A percentile compares a stretch with the other conserved stretches of the same genome.
Conservation (phyloP, 2,329 filamentous ascomycete genomes). For the Aspergillus hortae region DNA sequence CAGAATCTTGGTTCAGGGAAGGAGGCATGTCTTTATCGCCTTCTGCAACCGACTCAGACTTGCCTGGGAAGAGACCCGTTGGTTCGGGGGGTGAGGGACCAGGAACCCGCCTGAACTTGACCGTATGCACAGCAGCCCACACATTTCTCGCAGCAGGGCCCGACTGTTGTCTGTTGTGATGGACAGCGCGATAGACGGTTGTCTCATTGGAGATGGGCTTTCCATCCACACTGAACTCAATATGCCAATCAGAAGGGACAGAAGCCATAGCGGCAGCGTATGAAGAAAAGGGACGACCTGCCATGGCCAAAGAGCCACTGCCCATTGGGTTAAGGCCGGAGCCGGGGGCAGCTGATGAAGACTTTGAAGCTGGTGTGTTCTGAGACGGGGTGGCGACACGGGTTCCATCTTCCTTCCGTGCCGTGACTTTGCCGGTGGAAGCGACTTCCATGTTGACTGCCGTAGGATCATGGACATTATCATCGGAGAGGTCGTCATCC, state of each 20-base stretch:
- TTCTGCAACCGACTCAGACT: constrained; percentile 48
- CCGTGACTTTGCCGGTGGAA: constrained; percentile 80
- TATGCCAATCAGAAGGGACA: constrained; percentile 89
- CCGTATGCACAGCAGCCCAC: constrained; percentile 85
- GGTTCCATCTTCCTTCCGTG: constrained; percentile 87
- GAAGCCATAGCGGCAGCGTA: constrained; percentile 82
- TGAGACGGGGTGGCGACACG: constrained; percentile 78
- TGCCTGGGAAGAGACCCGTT: constrained; percentile 55
- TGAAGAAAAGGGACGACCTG: constrained; percentile 61
- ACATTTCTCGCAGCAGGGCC: constrained; percentile 69
- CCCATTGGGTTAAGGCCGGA: constrained; percentile 19
- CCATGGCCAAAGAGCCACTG: constrained; percentile 49
- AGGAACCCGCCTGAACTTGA: constrained; percentile 83
- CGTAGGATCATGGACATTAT: constrained; percentile 72
- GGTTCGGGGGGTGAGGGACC: constrained; percentile 77
- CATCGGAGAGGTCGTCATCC: constrained; percentile 76
- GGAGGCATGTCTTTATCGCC: constrained; percentile 64
- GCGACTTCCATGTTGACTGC: constrained; percentile 91
- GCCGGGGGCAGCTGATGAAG: constrained; percentile 31
- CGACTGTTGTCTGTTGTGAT: constrained; percentile 60
- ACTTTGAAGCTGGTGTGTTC: constrained; percentile 44
- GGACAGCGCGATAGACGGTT: constrained; percentile 92
- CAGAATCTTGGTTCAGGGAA: constrained; percentile 77
- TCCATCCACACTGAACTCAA: constrained; percentile 85
- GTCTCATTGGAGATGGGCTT: constrained; percentile 85